Conservation (phyloP, 345 rosid species). For the Eucalyptus sp. region DNA sequence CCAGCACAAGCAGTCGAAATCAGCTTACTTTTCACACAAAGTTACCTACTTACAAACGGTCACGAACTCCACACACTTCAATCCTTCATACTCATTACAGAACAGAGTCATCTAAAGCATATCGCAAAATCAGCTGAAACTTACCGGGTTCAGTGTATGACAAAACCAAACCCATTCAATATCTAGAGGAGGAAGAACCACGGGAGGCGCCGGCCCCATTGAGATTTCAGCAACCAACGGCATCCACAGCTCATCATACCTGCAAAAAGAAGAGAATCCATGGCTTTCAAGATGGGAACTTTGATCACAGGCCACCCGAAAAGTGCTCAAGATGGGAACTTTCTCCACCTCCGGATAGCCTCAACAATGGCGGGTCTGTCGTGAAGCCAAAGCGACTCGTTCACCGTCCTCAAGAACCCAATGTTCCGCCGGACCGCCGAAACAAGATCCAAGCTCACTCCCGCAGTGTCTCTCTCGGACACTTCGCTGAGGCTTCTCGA, state of each 20-base stretch:
- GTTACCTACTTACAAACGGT: neutral
- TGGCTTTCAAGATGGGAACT: too few relatives aligned
- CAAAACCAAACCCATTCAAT: slow-evolving; percentile 98
- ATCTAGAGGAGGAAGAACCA: slow-evolving; percentile 84
- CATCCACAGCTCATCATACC: slow-evolving; percentile 96
- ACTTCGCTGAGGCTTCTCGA: slow-evolving; percentile 52
- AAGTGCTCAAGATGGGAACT: neutral
- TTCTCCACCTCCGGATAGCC: slow-evolving; percentile 61
- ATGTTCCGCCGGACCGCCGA: slow-evolving; percentile 56
- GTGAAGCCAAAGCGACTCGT: slow-evolving; percentile 65
- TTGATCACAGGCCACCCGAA: neutral
- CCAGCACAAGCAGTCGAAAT: neutral
- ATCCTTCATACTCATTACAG: neutral
- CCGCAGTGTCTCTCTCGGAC: slow-evolving; percentile 36
- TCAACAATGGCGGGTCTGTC: slow-evolving; percentile 30
- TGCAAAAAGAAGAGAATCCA: neutral
- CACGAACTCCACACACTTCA: neutral
- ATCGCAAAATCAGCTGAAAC: slow-evolving; percentile 7
- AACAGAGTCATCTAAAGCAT: neutral
- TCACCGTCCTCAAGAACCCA: slow-evolving; percentile 44
- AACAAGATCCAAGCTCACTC: slow-evolving; percentile 50
- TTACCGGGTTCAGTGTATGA: slow-evolving; percentile 81
- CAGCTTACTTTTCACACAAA: neutral
- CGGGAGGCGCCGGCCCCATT: slow-evolving; percentile 46
- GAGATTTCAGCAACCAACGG: slow-evolving; percentile 76